Conservation (phyloP, 306 rosid species). For the Sicyos edulis region DNA sequence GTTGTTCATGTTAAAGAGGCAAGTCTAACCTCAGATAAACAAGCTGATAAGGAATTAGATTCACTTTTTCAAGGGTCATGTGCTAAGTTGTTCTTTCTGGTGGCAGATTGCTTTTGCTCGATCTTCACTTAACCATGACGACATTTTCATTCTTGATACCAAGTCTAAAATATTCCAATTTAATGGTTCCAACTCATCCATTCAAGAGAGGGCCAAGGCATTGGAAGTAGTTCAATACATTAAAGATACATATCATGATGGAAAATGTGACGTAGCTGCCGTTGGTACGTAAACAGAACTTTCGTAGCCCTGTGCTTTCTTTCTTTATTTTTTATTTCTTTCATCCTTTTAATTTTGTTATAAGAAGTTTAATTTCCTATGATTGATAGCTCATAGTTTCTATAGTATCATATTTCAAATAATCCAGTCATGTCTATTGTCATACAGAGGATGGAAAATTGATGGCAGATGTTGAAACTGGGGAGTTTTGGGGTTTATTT, state of each 20-base stretch:
- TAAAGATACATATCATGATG: slow-evolving; percentile 87
- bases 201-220: slow-evolving; percentile 98
- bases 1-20: slow-evolving; percentile 96
- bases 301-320: background rate
- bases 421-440: slow-evolving; percentile 14
- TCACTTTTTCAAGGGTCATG: background rate
- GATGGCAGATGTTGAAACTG: slow-evolving; percentile 92
- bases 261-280: slow-evolving; percentile 86
- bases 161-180: slow-evolving; percentile 86
- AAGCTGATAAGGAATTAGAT: slow-evolving; percentile 10
- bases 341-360: background rate
- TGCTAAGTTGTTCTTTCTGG: slow-evolving; percentile 28
- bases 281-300: slow-evolving; percentile 56
- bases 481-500: slow-evolving; percentile 94
- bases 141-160: slow-evolving; percentile 85
- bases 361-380: background rate
- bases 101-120: slow-evolving; percentile 77
- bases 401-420: background rate
- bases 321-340: background rate
- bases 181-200: slow-evolving; percentile 82
- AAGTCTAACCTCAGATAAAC: slow-evolving; percentile 26
- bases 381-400: slow-evolving; percentile 7
- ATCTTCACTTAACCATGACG: slow-evolving; percentile 82
- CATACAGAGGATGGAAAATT: slow-evolving; percentile 89
- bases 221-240: slow-evolving; percentile 90